Conservation (phyloP, 129 eudicot species). For the Flaveria linearis region DNA sequence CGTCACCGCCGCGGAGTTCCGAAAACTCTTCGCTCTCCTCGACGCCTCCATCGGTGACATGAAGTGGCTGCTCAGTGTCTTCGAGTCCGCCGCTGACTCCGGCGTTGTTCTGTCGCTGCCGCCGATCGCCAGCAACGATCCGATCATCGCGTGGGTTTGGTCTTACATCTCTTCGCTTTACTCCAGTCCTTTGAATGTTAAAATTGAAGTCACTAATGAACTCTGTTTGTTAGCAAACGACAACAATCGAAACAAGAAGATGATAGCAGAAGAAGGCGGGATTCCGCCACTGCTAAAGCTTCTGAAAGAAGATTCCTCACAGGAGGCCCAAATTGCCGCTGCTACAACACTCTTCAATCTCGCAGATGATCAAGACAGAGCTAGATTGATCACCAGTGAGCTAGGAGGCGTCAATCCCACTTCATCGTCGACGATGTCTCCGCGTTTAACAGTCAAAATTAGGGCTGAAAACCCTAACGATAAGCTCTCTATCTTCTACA, state of each 20-base stretch:
- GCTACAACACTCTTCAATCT: slow-evolving; percentile 33
- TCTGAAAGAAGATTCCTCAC: slow-evolving; percentile 38
- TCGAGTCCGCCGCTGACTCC: too few species aligned
- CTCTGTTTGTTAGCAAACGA: slow-evolving; percentile 40
- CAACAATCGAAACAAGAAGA: slow-evolving; percentile 54
- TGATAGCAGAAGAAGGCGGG: slow-evolving; percentile 68
- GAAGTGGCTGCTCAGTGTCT: too few species aligned
- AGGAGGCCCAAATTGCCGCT: slow-evolving; percentile 56
- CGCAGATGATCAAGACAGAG: slow-evolving; percentile 35
- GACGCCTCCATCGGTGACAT: slow-evolving; percentile 58
- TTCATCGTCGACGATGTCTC: too few species aligned
- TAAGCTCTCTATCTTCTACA: too few species aligned
- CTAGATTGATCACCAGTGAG: too few species aligned
- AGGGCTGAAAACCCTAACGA: too few species aligned
- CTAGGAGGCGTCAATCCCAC: too few species aligned
- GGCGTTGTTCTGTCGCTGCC: slow-evolving; percentile 49
- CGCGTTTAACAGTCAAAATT: too few species aligned
- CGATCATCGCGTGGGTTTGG: slow-evolving; percentile 59
- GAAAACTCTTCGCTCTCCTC: slow-evolving; percentile 30
- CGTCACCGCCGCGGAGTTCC: slow-evolving; percentile 50
- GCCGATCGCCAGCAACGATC: slow-evolving; percentile 69
- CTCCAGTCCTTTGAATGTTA: slow-evolving; percentile 12
- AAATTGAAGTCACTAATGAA: slow-evolving; percentile 41
- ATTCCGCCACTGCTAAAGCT: slow-evolving; percentile 51
- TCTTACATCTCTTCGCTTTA: slow-evolving; percentile 41